A percentile compares a stretch with the other conserved stretches of the same genome.
phyloP scores from a whole-genome alignment of 192 early-diverging fungal genomes.

The Rhizophagus sp. region DNA sequence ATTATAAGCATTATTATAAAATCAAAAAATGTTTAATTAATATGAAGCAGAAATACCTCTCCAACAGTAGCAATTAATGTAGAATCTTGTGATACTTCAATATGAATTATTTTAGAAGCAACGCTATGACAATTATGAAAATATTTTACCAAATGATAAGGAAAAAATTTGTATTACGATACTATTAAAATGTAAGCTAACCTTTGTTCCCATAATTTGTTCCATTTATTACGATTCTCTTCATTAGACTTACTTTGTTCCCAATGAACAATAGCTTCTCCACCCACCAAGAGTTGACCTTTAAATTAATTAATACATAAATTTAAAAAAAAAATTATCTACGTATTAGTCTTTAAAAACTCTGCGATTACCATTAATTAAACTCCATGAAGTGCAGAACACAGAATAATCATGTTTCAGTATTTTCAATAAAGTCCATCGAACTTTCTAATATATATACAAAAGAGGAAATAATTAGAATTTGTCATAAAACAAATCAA shows the following conservation, averaged over 20 bases:
- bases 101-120: slow-evolving; percentile 41
- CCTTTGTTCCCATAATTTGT: slow-evolving; percentile 47
- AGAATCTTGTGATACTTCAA: slow-evolving; percentile 62
- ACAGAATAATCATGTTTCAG: slow-evolving; percentile 25
- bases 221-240: slow-evolving; percentile 27
- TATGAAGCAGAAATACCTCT: slow-evolving; percentile 42
- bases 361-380: neutral
- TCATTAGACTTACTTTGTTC: slow-evolving; percentile 21
- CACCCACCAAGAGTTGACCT: slow-evolving; percentile 44
- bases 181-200: slow-evolving; percentile 7
- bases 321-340: neutral
- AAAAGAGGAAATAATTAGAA: neutral
- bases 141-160: neutral
- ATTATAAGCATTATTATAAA: neutral
- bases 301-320: neutral
- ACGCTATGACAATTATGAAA: slow-evolving; percentile 32
- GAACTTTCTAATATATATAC: neutral
- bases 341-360: neutral
- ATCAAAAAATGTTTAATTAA: neutral
- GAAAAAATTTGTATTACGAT: neutral
- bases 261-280: slow-evolving; percentile 40
- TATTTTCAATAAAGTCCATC: slow-evolving; percentile 11
- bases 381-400: slow-evolving; percentile 27
- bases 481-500: neutral
- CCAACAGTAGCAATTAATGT: slow-evolving; percentile 63